Conservation (phyloP, 208 protist species). For the Trypanosoma platydactyli region DNA sequence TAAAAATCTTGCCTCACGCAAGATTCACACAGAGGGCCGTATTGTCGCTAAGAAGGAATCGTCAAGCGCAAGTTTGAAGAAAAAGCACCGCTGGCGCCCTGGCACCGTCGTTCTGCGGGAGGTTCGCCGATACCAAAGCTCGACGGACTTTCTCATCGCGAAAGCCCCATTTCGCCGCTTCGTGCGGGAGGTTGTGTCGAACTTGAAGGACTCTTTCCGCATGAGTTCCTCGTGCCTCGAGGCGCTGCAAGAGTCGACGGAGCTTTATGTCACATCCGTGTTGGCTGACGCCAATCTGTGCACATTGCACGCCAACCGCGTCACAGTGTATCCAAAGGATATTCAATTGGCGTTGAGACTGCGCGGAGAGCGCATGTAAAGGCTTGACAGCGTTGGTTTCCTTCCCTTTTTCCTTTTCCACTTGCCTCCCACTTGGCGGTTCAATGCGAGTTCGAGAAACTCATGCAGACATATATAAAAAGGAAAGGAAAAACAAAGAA, state of each 20-base stretch:
- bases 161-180: conserved; percentile 99
- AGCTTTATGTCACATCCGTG: conserved; percentile 93
- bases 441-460: too few species aligned
- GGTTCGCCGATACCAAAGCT: conserved; percentile 98
- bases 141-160: conserved; percentile 98
- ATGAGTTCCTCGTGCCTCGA: conserved; percentile 71
- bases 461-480: too few species aligned
- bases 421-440: not conserved
- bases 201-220: conserved; percentile 89
- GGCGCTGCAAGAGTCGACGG: conserved; percentile 97
- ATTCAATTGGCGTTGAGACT: conserved; percentile 98
- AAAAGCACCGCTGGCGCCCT: conserved; percentile 97
- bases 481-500: too few species aligned
- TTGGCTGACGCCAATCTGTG: conserved; percentile 96
- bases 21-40: conserved; percentile 69
- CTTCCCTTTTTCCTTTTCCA: not conserved
- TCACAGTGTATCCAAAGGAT: conserved; percentile 99
- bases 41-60: conserved; percentile 71
- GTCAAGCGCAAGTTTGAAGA: conserved; percentile 86
- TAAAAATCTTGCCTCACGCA: conserved; percentile 78
- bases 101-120: conserved; percentile 99
- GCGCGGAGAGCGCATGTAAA: conserved; percentile 88
- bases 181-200: conserved; percentile 98
- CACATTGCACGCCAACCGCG: conserved; percentile 98
- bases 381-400: not conserved